A percentile compares a stretch with the other conserved stretches of the same genome.
phyloP scores from a whole-genome alignment of 768 basidiomycete genomes.

The Suillus variegatus region DNA sequence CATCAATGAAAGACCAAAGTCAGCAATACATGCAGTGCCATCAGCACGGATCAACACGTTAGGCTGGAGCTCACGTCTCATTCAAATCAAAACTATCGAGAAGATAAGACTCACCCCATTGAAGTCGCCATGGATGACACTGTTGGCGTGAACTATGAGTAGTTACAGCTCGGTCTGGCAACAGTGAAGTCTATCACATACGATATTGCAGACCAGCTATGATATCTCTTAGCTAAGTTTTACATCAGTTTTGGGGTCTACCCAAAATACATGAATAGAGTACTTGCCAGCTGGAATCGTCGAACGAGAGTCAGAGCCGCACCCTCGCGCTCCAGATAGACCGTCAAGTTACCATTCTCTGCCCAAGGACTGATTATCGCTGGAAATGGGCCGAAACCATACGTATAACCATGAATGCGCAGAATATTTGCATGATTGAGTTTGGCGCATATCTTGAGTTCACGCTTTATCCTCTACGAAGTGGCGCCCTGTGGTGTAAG shows the following conservation, averaged over 20 bases:
- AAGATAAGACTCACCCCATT: constrained; percentile 6
- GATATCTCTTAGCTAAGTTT: background rate
- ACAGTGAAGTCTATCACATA: background rate
- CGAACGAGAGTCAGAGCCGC: constrained; percentile 6
- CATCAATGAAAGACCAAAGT: constrained; percentile 49
- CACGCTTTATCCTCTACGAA: constrained; percentile 18
- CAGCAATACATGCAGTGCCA: constrained; percentile 43
- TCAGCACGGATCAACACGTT: constrained; percentile 47
- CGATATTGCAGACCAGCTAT: background rate
- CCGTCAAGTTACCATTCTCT: constrained; percentile 23
- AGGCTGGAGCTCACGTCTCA: constrained; percentile 24
- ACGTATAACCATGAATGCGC: constrained; percentile 18
- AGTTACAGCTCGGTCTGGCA: background rate
- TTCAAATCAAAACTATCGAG: background rate
- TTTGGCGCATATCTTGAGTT: constrained; percentile 21
- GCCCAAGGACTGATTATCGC: constrained; percentile 28
- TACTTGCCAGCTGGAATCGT: constrained; percentile 15
- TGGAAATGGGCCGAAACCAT: constrained; percentile 20
- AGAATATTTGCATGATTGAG: constrained; percentile 21
- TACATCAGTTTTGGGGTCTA: background rate
- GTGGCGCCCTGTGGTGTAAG: background rate
- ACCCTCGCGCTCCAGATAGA: constrained; percentile 14
- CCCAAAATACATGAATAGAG: too few relatives aligned
- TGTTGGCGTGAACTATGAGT: background rate
- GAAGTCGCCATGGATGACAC: constrained; percentile 10